A percentile compares a stretch with the other conserved stretches of the same genome.
Evolutionary conservation across 257 asterid genomes (phyloP).

Genomic region (Vinca minor): DNA sequence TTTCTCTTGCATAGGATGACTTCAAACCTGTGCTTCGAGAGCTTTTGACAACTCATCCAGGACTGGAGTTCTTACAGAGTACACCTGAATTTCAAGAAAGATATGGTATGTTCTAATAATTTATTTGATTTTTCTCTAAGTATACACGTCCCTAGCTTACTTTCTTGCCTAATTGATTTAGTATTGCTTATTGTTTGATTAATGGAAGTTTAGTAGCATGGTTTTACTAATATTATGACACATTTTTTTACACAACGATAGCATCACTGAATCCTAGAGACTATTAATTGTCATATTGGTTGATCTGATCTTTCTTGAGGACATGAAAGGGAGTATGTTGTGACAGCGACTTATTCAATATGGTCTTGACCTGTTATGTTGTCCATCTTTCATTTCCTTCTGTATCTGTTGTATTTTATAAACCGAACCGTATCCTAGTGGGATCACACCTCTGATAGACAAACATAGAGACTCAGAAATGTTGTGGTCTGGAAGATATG

Average conservation of each 20-base stretch:
- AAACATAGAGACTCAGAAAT: neutral
- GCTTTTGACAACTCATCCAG: constrained; percentile 95
- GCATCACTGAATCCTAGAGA: neutral
- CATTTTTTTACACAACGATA: neutral
- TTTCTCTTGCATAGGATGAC: constrained; percentile 52
- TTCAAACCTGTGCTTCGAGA: constrained; percentile 92
- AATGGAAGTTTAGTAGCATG: neutral
- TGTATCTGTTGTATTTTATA: neutral
- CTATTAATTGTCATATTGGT: neutral
- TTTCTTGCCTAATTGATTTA: neutral
- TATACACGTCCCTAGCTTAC: neutral
- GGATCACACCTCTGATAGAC: neutral
- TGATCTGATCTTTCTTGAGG: neutral
- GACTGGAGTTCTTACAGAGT: constrained; percentile 92
- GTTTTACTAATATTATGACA: neutral
- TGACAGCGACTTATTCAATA: neutral
- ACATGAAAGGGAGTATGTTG: neutral
- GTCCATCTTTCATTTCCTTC: neutral
- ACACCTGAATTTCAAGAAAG: constrained; percentile 99
- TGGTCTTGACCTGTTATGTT: too few relatives aligned
- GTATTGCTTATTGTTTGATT: neutral
- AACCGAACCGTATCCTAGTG: neutral
- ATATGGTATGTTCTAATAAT: constrained; percentile 56
- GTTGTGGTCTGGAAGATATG: neutral
- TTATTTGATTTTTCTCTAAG: constrained; percentile 4